phyloP scores from a whole-genome alignment of 1,284 basidiomycete genomes.

The Ustilago cynodontis region DNA sequence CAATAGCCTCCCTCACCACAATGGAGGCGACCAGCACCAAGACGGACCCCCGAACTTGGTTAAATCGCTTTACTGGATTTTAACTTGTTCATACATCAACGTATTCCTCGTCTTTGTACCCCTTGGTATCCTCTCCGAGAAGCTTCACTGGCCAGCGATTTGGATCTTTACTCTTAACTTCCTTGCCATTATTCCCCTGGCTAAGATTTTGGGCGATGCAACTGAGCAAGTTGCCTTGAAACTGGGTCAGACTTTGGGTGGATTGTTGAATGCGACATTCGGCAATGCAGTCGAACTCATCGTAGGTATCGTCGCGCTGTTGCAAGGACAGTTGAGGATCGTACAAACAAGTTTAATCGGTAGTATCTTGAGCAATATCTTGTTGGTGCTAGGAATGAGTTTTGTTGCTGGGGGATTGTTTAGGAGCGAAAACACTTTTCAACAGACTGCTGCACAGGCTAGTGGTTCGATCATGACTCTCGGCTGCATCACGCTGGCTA shows the following conservation, averaged over 20 bases:
- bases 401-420: conserved; percentile 69
- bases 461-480: conserved; percentile 80
- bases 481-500: conserved; percentile 87
- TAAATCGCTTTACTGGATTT: conserved; percentile 61
- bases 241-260: conserved; percentile 66
- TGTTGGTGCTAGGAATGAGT: conserved; percentile 66
- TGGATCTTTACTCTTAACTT: conserved; percentile 68
- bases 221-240: conserved; percentile 66
- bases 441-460: conserved; percentile 68
- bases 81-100: conserved; percentile 64
- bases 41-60: conserved; percentile 36
- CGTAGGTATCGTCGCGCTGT: conserved; percentile 78
- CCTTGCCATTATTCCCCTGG: conserved; percentile 67
- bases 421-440: conserved; percentile 63
- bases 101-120: conserved; percentile 67
- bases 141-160: conserved; percentile 62
- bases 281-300: conserved; percentile 70
- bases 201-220: conserved; percentile 68
- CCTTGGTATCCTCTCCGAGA: conserved; percentile 64
- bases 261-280: conserved; percentile 68
- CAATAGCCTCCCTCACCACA: conserved; percentile 33
- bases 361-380: conserved; percentile 66
- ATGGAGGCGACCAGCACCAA: not conserved
- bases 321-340: conserved; percentile 75
- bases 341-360: conserved; percentile 68